Evolutionary conservation across 2,329 filamentous ascomycete genomes (phyloP).

Genomic region (Elsinoe australis): DNA sequence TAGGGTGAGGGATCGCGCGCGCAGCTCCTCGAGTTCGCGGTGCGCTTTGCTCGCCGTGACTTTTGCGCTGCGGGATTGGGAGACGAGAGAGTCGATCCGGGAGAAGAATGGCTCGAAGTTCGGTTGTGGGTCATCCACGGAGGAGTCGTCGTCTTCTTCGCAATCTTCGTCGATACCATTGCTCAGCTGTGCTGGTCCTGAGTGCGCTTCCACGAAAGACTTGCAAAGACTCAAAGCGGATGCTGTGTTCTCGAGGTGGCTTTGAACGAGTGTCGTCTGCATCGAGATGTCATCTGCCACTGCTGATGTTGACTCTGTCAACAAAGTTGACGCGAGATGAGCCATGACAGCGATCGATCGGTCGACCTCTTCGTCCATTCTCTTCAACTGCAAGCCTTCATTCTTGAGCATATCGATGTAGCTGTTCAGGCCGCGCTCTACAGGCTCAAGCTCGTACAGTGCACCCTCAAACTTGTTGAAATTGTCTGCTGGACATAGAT

Average conservation of each 20-base stretch:
- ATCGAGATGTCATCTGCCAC: conserved; percentile 76
- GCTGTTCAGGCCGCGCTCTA: conserved; percentile 78
- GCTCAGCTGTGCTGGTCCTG: conserved; percentile 19
- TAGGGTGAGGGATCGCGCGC: conserved; percentile 65
- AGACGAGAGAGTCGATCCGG: conserved; percentile 63
- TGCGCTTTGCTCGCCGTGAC: conserved; percentile 73
- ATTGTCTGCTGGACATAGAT: conserved; percentile 65
- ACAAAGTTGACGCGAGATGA: conserved; percentile 77
- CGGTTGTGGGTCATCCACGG: conserved; percentile 39
- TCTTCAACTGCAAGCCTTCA: conserved; percentile 78
- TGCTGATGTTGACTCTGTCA: conserved; percentile 60
- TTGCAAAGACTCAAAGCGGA: conserved; percentile 57
- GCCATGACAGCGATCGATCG: conserved; percentile 74
- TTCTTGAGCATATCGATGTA: conserved; percentile 80
- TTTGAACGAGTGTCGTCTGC: conserved; percentile 67
- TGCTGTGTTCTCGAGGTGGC: conserved; percentile 70
- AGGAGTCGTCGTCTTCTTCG: conserved; percentile 53
- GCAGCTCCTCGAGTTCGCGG: conserved; percentile 68
- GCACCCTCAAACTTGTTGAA: conserved; percentile 74
- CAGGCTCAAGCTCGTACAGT: conserved; percentile 79
- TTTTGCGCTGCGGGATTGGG: conserved; percentile 73
- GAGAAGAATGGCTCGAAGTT: conserved; percentile 62
- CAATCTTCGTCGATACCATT: conserved; percentile 46
- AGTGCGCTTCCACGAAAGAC: conserved; percentile 45
- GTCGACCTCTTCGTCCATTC: conserved; percentile 72